Percentiles rank a stretch among this genome's conserved stretches.
Evolutionary conservation across 768 basidiomycete species (phyloP).

Genomic region (Rhizopogon rudus): DNA sequence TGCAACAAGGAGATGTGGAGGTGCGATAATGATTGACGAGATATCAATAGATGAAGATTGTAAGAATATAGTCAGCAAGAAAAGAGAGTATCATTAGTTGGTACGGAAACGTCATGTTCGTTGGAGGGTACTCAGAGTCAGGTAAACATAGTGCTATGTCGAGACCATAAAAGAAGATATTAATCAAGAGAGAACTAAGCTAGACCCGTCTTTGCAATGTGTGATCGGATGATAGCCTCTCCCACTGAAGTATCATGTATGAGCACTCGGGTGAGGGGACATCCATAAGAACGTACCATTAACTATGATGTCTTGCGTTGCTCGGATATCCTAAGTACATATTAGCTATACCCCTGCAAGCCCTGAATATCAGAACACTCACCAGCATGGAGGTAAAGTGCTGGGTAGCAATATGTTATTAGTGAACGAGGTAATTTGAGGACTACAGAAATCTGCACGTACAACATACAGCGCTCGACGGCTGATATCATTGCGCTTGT

Average conservation of each 20-base stretch:
- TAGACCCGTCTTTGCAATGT: conserved; percentile 50
- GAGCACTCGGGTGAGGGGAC: not conserved
- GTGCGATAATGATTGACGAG: not conserved
- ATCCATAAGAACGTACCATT: conserved; percentile 38
- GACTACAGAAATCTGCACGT: conserved; percentile 25
- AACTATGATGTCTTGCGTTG: conserved; percentile 61
- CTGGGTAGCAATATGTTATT: conserved; percentile 25
- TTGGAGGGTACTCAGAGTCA: conserved; percentile 1
- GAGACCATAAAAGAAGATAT: not conserved
- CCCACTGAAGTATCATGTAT: conserved; percentile 38
- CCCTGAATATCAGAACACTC: conserved; percentile 11
- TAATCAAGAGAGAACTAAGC: conserved; percentile 11
- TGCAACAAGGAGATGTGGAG: not conserved
- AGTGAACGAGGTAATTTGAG: conserved; percentile 1
- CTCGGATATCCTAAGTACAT: conserved; percentile 50
- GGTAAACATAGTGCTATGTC: not conserved
- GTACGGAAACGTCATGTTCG: not conserved
- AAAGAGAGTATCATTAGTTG: not conserved
- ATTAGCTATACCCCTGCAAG: not conserved
- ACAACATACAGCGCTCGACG: conserved; percentile 62
- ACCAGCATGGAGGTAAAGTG: conserved; percentile 74
- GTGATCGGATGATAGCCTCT: conserved; percentile 63
- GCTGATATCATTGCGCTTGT: conserved; percentile 58
- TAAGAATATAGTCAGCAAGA: not conserved
- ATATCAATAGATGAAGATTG: not conserved